Base-by-base conservation (phyloP, 192 early-diverging fungal species). In the Backusella mclennaniae region DNA sequence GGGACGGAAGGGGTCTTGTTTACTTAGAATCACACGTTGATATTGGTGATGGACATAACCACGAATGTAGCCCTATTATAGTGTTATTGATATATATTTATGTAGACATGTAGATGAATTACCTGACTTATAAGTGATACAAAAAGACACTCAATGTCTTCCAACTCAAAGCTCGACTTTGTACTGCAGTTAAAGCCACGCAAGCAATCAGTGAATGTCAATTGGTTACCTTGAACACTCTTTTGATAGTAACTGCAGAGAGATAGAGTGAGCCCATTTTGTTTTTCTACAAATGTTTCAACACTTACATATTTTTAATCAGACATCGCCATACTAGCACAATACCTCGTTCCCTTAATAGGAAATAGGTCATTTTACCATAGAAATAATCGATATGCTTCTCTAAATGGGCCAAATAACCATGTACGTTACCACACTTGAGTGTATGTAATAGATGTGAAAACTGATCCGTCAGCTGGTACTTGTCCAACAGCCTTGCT, bases 61-160 rank as follows among this genome's bases (percentile, higher is more conserved):
- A 35, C 79, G 80, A 31, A 88, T 80, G 31, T 88, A 88, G 21
- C 79, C 75, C 87, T 88, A 33, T 8, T 63, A 1, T 66, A 52
- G 4, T 66, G 21, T 82, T 36, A 41, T 36, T 63, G 26, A 38
- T 36, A 77, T 35, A 21, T 6, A 21, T 6, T 46, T 19, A 56
- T 8, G 6, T 63, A 46, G 1, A 9, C 19, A 36, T 52, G 41
- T 33, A 2, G 19, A n/a, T 3, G 0, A 4, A 36, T 8, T 82
- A 86, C 87, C 82, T 88, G 87, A 63, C 83, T 84, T 7, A 88
- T 44, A 1, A 88, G 70, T 9, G 87, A 85, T 0, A 83, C 84
- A 17, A 84, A 71, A 0, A 86, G 78, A 59, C 73, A 74, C 36
- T 86, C 85, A 21, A 81, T 33, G 42, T 86, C 87, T 8, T 67